Base-by-base conservation (phyloP, 108 stramenopile genomes). In the Aurantiochytrium sp. region DNA sequence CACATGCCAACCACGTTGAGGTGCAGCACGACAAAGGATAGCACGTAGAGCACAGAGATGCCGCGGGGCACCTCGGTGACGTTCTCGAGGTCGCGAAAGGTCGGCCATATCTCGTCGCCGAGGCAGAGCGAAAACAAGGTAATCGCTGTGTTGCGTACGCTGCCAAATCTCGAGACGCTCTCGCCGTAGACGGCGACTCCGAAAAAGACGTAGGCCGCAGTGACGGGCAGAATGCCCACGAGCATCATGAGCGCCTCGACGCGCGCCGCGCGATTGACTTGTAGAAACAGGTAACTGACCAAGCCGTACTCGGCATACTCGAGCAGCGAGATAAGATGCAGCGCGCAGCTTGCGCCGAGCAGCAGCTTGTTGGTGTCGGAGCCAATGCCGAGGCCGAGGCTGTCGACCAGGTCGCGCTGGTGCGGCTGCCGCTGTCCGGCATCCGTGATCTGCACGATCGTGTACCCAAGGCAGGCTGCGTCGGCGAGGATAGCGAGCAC, bases 281-380 rank as follows among this genome's bases (percentile, higher is more conserved):
- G 73, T 21, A 81, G 17, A 24, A 81, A 81, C 8, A 81, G 73
- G 4, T 48, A 81, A 30, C 24, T 48, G 6, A 81, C 73, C 6
- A 81, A 24, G 12, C 73, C 45, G 45, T 81, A 81, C 39, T 81
- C 73, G n/a, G 73, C 39, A 81, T 81, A 81, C 45, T 81, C 73
- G 2, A 81, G 73, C 42, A 81, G 1, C 1, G 73, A 81, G 12
- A 81, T n/a, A 1, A 81, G 45, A 48, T 81, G 73, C 8, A 81
- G 45, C 30, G 42, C 73, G 45, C 73, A 81, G 45, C 73, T 30
- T 6, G 32, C 12, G n/a, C 73, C 73, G 32, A 81, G 73, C 12
- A 81, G 73, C 10, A 81, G 10, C 24, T 81, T 81, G 17, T 48
- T 48, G 21, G 45, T 24, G 42, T 48, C 73, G 1, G 39, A 48